A percentile compares a stretch with the other conserved stretches of the same genome.
These are phyloP conservation scores for Chrysochromulina parva DNA, from an alignment of 78 protist genomes.

Conservation along the genomic window DNA sequence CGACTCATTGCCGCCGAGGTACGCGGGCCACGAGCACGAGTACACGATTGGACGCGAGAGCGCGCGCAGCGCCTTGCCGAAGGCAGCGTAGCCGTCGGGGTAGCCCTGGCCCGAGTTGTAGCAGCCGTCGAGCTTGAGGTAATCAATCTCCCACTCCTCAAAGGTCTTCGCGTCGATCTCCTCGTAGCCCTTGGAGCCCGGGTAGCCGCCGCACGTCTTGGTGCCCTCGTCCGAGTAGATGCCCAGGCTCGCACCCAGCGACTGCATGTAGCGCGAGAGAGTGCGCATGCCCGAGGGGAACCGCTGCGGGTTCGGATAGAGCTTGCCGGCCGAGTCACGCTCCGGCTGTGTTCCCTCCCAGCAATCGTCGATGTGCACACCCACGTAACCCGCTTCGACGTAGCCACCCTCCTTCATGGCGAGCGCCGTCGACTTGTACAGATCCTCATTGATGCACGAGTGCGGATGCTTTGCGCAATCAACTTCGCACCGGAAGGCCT, in stretches of 20 bases:
- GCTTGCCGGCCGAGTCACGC: neutral
- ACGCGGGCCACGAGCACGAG: constrained; percentile 45
- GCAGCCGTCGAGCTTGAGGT: constrained; percentile 5
- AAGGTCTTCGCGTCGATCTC: neutral
- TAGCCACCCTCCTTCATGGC: no score
- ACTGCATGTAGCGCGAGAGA: neutral
- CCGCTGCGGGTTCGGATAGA: neutral
- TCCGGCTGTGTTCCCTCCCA: neutral
- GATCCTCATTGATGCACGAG: no score
- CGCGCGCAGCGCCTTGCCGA: constrained; percentile 2
- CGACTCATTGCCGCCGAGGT: neutral
- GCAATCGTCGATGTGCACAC: no score
- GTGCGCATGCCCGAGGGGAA: constrained; percentile 10
- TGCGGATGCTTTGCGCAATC: no score
- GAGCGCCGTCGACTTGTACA: no score
- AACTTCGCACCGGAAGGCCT: no score
- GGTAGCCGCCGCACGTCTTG: constrained; percentile 5
- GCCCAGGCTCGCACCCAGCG: neutral
- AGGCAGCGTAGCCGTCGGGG: neutral
- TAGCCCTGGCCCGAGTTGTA: neutral
- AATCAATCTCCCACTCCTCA: constrained; percentile 14
- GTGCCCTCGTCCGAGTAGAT: neutral
- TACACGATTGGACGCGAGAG: neutral
- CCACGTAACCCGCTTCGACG: no score
- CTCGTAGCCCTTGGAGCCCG: neutral